These are phyloP conservation scores for Novymonas esmeraldas DNA, from an alignment of 208 protist species.

Conservation along the genomic window DNA sequence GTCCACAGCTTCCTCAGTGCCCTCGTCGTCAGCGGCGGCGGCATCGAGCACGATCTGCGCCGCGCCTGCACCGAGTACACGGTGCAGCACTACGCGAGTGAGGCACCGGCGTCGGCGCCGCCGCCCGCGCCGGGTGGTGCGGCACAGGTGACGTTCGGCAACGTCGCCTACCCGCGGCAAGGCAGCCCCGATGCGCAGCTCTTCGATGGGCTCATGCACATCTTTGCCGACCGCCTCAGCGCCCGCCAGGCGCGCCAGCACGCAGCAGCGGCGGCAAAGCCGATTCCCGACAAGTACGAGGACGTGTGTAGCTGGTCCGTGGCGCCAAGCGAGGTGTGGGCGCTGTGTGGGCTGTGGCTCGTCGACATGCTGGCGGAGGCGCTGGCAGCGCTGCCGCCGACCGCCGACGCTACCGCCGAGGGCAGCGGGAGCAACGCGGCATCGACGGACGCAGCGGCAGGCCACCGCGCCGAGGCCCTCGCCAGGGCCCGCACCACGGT, in stretches of 20 bases:
- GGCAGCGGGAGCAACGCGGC: too few species aligned
- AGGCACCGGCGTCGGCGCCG: constrained; percentile 8
- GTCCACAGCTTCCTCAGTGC: constrained; percentile 53
- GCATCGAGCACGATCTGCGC: constrained; percentile 89
- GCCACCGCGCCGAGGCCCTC: constrained; percentile 29
- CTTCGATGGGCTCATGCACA: constrained; percentile 62
- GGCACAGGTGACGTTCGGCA: constrained; percentile 48
- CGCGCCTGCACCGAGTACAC: constrained; percentile 66
- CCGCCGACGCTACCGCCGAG: too few species aligned
- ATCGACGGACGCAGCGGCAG: background rate
- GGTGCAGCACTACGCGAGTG: constrained; percentile 46
- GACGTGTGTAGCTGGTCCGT: constrained; percentile 69
- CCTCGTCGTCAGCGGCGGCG: constrained; percentile 85
- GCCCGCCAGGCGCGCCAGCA: constrained; percentile 36
- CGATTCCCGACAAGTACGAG: constrained; percentile 21
- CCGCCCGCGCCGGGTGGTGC: background rate
- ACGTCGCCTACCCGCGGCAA: constrained; percentile 54
- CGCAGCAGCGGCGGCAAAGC: constrained; percentile 11
- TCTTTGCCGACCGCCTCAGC: constrained; percentile 45
- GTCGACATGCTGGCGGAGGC: constrained; percentile 58
- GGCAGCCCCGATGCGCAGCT: constrained; percentile 24
- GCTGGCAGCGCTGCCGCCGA: constrained; percentile 13
- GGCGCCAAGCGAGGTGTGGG: constrained; percentile 79
- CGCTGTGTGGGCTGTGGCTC: constrained; percentile 69
- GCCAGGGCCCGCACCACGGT: constrained; percentile 60